Base-by-base conservation (phyloP, 2,329 filamentous ascomycete species). In the Cladobotryum protrusum region DNA sequence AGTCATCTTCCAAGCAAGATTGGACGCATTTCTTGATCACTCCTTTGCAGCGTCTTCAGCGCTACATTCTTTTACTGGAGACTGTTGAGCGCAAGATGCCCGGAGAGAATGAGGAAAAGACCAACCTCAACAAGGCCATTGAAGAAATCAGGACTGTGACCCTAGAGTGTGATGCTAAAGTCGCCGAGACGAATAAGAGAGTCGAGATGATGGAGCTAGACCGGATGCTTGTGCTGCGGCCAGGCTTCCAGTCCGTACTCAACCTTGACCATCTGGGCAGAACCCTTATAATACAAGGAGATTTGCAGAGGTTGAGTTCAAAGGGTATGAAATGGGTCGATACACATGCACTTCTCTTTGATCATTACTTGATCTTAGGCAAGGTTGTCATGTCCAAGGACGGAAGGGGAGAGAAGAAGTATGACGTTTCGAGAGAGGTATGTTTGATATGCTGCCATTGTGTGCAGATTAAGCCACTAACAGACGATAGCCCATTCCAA, bases 11-110 rank as follows among this genome's bases (percentile, higher is more conserved):
- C 56, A 86, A 91, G 60, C 77, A 97, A 41, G 88, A 89, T 54
- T 97, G 93, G 89, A 91, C 93, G 55, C 96, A 89, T 4, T 99
- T 89, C 65, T 76, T 99, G 40, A 97, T 97, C 65, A 83, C 87
- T 3, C 93, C 93, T 0, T 93, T 99, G 58, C 95, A 92, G 45
- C 82, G 93, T 55, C 76, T 99, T 48, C 93, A 97, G 68, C 82
- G 92, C 54, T 97, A 97, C 62, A 84, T 85, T 37, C 77, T 99
- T 20, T 77, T 99, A 9, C 76, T 99, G 9, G 77, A 82, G 34
- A 93, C 87, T 0, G 89, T 96, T 14, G 77, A 91, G 50, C 89
- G 89, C 67, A 90, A 89, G 58, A 95, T 90, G 76, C 72, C 78
- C 4, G 79, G 83, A 42, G 92, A 96, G 41, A 89, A 82, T 33